phyloP scores from a whole-genome alignment of 768 basidiomycete species.

The Suillus discolor region DNA sequence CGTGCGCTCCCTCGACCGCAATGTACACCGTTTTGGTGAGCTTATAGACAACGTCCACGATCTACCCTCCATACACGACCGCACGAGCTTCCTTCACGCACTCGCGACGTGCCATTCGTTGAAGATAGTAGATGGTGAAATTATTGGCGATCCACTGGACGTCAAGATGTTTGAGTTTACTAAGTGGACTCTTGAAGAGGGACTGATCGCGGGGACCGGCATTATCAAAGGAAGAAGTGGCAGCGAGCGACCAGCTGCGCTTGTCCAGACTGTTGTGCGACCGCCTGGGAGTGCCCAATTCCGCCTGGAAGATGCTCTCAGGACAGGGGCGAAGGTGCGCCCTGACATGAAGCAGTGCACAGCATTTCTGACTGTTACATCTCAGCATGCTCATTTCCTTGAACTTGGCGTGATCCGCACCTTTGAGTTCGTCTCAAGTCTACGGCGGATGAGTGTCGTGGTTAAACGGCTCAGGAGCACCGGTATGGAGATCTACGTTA shows the following conservation, averaged over 20 bases:
- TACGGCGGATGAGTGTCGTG: constrained; percentile 96
- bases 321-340: constrained; percentile 74
- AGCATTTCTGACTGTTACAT: constrained; percentile 6
- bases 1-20: constrained; percentile 82
- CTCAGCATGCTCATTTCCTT: constrained; percentile 92
- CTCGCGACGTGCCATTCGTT: constrained; percentile 96
- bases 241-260: constrained; percentile 72
- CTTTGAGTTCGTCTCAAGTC: constrained; percentile 93
- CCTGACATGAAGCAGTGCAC: neutral
- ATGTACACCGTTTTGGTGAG: constrained; percentile 82
- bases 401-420: constrained; percentile 95
- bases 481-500: constrained; percentile 98
- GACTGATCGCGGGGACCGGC: constrained; percentile 67
- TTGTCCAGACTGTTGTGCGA: constrained; percentile 95
- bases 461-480: constrained; percentile 92
- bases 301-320: constrained; percentile 90
- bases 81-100: constrained; percentile 87
- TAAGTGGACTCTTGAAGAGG: constrained; percentile 95
- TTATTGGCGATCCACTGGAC: constrained; percentile 96
- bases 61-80: constrained; percentile 69
- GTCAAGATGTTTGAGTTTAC: constrained; percentile 99
- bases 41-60: constrained; percentile 86
- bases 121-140: constrained; percentile 82
- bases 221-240: constrained; percentile 68
- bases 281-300: constrained; percentile 94